A percentile compares a stretch with the other conserved stretches of the same genome.
Evolutionary conservation across 2,329 filamentous ascomycete species (phyloP).

Genomic region (Neopestalotiopsis sp.): DNA sequence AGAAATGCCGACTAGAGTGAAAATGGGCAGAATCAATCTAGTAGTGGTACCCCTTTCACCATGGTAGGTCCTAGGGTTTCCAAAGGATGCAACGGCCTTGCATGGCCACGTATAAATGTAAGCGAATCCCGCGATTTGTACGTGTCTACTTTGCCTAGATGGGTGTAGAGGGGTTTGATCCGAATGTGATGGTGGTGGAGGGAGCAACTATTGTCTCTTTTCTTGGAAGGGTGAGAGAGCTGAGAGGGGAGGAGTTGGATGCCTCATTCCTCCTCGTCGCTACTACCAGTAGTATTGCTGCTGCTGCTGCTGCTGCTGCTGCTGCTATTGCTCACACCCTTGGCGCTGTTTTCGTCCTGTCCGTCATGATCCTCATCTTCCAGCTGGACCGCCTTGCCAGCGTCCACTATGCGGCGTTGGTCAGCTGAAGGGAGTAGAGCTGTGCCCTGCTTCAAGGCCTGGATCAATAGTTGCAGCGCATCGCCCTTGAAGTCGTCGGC

Average conservation of each 20-base stretch:
- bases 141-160: too few species aligned
- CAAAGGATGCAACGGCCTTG: too few species aligned
- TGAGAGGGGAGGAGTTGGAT: neutral
- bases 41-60: too few species aligned
- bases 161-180: too few species aligned
- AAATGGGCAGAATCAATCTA: too few species aligned
- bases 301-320: conserved; percentile 1
- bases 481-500: conserved; percentile 74
- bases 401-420: conserved; percentile 40
- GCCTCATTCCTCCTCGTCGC: conserved; percentile 16
- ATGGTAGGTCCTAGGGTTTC: too few species aligned
- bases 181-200: neutral
- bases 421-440: conserved; percentile 63
- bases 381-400: conserved; percentile 18
- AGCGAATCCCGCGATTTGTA: too few species aligned
- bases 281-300: neutral
- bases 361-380: neutral
- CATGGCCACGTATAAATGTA: too few species aligned
- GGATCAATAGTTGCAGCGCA: conserved; percentile 67
- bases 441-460: conserved; percentile 71
- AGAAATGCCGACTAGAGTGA: too few species aligned
- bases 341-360: neutral
- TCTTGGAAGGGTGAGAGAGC: neutral
- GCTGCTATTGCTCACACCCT: neutral
- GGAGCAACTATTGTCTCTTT: neutral